phyloP scores from a whole-genome alignment of 2,329 filamentous ascomycete genomes.

The Trichoderma sp. region DNA sequence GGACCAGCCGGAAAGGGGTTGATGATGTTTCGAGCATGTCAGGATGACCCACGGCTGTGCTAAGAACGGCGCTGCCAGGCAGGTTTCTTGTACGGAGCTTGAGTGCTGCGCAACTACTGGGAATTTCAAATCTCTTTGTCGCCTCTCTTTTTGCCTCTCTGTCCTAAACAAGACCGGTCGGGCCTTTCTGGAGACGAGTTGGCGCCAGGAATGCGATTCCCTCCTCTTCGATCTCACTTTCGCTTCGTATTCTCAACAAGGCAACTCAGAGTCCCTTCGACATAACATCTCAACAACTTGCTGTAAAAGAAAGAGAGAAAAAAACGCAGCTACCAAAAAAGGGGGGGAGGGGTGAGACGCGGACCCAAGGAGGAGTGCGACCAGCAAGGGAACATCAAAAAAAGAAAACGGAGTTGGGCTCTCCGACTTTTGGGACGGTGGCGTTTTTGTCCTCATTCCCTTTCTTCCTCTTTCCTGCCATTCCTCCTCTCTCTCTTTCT shows the following conservation, averaged over 20 bases:
- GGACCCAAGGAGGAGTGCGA: background rate
- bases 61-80: background rate
- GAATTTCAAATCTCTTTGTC: background rate
- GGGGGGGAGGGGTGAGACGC: background rate
- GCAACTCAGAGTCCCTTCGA: background rate
- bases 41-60: slow-evolving; percentile 18
- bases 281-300: background rate
- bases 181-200: background rate
- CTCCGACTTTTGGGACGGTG: background rate
- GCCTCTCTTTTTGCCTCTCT: background rate
- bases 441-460: background rate
- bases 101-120: background rate
- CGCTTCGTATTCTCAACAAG: background rate
- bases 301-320: background rate
- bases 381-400: background rate
- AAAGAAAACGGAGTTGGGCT: slow-evolving; percentile 8
- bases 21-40: slow-evolving; percentile 18
- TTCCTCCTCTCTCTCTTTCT: background rate
- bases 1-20: slow-evolving; percentile 20
- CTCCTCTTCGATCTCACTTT: background rate
- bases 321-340: background rate
- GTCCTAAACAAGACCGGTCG: background rate
- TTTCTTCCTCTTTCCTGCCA: background rate
- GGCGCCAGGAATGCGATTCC: background rate
- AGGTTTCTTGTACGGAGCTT: background rate